Evolutionary conservation across 495 filamentous ascomycete genomes (phyloP).

Genomic region (Lasiosphaeria ovina): DNA sequence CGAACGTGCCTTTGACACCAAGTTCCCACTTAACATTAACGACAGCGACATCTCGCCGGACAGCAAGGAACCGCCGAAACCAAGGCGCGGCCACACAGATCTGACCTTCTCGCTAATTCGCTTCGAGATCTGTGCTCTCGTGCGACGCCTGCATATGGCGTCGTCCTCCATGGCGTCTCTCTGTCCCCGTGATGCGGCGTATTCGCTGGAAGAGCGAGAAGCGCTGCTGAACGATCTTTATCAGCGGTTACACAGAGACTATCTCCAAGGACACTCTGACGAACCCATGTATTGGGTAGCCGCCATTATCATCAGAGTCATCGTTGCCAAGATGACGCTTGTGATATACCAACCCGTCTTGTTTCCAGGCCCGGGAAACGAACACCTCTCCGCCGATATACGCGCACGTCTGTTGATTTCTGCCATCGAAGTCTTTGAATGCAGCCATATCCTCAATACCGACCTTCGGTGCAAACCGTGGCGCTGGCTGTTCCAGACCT

Average conservation of each 20-base stretch:
- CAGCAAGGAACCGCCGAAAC: slow-evolving; percentile 56
- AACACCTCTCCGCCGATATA: slow-evolving; percentile 53
- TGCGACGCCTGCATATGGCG: slow-evolving; percentile 40
- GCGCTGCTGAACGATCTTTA: slow-evolving; percentile 63
- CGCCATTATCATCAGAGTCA: slow-evolving; percentile 64
- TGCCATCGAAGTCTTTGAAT: slow-evolving; percentile 74
- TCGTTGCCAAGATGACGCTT: slow-evolving; percentile 60
- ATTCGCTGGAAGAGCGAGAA: slow-evolving; percentile 57
- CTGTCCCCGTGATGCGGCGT: slow-evolving; percentile 25
- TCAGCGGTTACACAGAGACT: slow-evolving; percentile 61
- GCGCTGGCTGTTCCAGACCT: slow-evolving; percentile 79
- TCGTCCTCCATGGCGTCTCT: slow-evolving; percentile 32
- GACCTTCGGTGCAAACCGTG: slow-evolving; percentile 63
- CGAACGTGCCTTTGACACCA: slow-evolving; percentile 69
- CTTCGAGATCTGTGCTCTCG: slow-evolving; percentile 56
- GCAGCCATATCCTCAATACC: slow-evolving; percentile 59
- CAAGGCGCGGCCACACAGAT: slow-evolving; percentile 65
- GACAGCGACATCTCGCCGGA: slow-evolving; percentile 71
- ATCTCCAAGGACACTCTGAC: slow-evolving; percentile 60
- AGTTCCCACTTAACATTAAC: slow-evolving; percentile 74
- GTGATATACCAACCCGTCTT: slow-evolving; percentile 52
- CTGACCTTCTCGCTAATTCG: slow-evolving; percentile 76
- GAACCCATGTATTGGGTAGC: slow-evolving; percentile 69
- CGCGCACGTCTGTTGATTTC: slow-evolving; percentile 72
- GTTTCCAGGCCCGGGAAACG: slow-evolving; percentile 41